A percentile compares a stretch with the other conserved stretches of the same genome.
These are phyloP conservation scores for Apiospora saccharicola DNA, from an alignment of 2,329 filamentous ascomycete species.

Conservation along the genomic window DNA sequence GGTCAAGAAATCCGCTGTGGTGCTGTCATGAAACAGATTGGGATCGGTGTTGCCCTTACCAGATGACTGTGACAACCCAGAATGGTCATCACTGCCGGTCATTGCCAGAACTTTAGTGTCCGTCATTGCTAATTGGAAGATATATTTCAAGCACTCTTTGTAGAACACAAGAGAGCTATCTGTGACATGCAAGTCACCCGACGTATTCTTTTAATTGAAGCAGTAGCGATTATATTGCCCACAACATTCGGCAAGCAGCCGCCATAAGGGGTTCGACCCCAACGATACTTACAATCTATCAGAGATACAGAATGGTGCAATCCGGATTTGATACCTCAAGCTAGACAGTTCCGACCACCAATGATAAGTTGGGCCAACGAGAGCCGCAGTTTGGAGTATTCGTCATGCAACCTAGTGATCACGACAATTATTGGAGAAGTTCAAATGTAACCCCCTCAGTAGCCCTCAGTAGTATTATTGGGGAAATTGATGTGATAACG, in stretches of 20 bases:
- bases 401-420: not conserved
- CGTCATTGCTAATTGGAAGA: not conserved
- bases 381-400: not conserved
- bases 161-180: not conserved
- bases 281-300: not conserved
- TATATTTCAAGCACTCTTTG: not conserved
- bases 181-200: too few species aligned
- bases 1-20: too few species aligned
- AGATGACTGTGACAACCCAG: too few species aligned
- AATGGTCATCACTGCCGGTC: too few species aligned
- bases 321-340: not conserved
- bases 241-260: not conserved
- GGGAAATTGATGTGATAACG: slow-evolving; percentile 24
- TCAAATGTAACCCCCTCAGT: not conserved
- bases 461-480: not conserved
- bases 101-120: not conserved
- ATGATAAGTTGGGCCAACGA: not conserved
- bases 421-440: not conserved
- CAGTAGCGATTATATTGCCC: not conserved
- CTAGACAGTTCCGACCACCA: not conserved
- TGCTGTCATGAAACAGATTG: not conserved
- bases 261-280: not conserved
- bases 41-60: too few species aligned
- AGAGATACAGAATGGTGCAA: not conserved
- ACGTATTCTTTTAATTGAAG: not conserved